phyloP scores from a whole-genome alignment of 1,284 basidiomycete genomes.

The Moesziomyces sp. region DNA sequence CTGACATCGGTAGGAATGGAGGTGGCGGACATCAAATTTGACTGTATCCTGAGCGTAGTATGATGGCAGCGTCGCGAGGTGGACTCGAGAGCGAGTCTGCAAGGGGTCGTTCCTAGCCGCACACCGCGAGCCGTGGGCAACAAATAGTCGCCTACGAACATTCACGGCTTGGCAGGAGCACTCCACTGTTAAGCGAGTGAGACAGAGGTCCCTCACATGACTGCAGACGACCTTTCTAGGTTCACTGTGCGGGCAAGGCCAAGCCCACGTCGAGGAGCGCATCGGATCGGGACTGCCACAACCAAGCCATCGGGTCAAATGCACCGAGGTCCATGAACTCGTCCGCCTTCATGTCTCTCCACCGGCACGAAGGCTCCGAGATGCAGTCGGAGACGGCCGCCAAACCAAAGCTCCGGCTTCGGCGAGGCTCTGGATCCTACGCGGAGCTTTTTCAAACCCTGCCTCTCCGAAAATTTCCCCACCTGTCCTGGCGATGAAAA shows the following conservation, averaged over 20 bases:
- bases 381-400: no score
- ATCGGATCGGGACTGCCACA: background rate
- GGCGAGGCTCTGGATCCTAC: background rate
- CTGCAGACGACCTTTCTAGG: no score
- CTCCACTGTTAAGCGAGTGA: background rate
- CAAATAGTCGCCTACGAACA: background rate
- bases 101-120: background rate
- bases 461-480: background rate
- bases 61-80: no score
- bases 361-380: background rate
- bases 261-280: no score
- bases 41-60: no score
- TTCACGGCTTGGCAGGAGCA: background rate
- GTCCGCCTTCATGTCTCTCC: background rate
- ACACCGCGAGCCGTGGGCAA: background rate
- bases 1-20: no score
- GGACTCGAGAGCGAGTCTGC: background rate
- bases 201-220: background rate
- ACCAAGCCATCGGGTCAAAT: background rate
- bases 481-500: background rate
- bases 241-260: no score
- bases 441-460: background rate
- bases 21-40: no score
- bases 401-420: background rate
- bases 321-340: background rate